Base-by-base conservation (phyloP, 2,329 filamentous ascomycete genomes). In the Fusarium sp. region DNA sequence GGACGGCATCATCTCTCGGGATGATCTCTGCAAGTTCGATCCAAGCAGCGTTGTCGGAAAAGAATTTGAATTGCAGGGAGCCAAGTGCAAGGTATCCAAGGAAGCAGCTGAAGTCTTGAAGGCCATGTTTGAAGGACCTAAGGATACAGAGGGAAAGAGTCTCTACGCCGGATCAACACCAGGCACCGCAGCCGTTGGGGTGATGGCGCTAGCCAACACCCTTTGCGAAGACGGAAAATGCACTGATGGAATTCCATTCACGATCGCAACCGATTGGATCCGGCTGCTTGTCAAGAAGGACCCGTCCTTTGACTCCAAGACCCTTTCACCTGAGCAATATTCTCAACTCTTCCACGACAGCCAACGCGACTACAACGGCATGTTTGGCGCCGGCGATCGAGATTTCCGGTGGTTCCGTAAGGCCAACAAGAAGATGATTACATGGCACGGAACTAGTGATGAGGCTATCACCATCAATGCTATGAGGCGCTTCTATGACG, bases 1-100 rank as follows among this genome's bases (percentile, higher is more conserved):
- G 14, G 67, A 69, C 14, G 40, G 64, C 14, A 35, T 66, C 3
- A 61, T 69, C 20, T 35, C 59, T 5, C 16, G 44, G 0, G n/a
- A 29, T 8, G 59, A 66, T 12, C 8, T 36, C 0, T 66, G 67
- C 44, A 16, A 59, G 6, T 69, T 69, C 31, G 63, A 69, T 11
- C 63, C 67, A 16, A 17, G 17, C n/a, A 29, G 14, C 2, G n/a
- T 57, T 14, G 51, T 44, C 12, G 61, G 36, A 1, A 57, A 64
- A 12, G 36, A 33, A 14, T 33, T 57, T 6, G 36, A 53, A 5
- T 31, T 27, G 0, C 17, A 31, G 2, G 46, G 17, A 14, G 11
- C 17, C 27, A 53, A 53, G 10, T 53, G 46, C 27, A 53, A 53
- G 6, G 11, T 31, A 3, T 31, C 46, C 4, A 31, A 20, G 17